These are phyloP conservation scores for Alternaria panax DNA, from an alignment of 2,329 filamentous ascomycete species.

Conservation along the genomic window DNA sequence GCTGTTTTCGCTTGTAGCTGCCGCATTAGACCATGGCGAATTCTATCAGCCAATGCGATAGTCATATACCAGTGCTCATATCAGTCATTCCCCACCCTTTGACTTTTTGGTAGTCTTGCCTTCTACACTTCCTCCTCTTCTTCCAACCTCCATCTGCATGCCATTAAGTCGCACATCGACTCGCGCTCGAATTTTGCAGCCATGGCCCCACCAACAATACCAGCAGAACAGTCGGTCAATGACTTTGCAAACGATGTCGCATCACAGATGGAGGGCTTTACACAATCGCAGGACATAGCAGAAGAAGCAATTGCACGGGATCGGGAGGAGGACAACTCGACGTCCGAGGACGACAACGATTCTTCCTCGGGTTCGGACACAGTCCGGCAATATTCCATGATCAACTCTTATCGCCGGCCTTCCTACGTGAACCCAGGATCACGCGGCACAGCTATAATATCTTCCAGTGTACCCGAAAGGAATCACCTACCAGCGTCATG, in stretches of 20 bases:
- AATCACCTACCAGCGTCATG: constrained; percentile 26
- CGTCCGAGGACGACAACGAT: constrained; percentile 65
- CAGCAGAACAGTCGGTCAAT: constrained; percentile 16
- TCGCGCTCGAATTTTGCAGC: neutral
- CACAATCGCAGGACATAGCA: constrained; percentile 44
- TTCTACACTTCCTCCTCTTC: neutral
- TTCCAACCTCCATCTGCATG: neutral
- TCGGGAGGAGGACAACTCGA: constrained; percentile 53
- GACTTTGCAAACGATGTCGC: constrained; percentile 34
- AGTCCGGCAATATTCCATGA: constrained; percentile 59
- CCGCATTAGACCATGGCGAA: constrained; percentile 20
- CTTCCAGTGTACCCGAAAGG: constrained; percentile 60
- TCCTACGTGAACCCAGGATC: constrained; percentile 77
- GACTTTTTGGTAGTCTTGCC: constrained; percentile 7
- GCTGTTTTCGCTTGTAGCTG: constrained; percentile 25
- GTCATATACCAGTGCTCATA: constrained; percentile 7
- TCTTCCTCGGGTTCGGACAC: constrained; percentile 55
- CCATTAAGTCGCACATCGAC: neutral
- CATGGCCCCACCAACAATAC: constrained; percentile 29
- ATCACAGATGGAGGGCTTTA: constrained; percentile 42
- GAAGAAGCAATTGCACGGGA: constrained; percentile 50
- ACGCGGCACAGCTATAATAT: constrained; percentile 72
- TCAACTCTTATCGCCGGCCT: constrained; percentile 75
- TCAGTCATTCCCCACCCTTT: constrained; percentile 18
- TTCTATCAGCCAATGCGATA: constrained; percentile 15